Percentiles rank a stretch among this genome's conserved stretches.
These are phyloP conservation scores for Paramecium primaurelia DNA, from an alignment of 73 alveolate genomes.

Conservation along the genomic window DNA sequence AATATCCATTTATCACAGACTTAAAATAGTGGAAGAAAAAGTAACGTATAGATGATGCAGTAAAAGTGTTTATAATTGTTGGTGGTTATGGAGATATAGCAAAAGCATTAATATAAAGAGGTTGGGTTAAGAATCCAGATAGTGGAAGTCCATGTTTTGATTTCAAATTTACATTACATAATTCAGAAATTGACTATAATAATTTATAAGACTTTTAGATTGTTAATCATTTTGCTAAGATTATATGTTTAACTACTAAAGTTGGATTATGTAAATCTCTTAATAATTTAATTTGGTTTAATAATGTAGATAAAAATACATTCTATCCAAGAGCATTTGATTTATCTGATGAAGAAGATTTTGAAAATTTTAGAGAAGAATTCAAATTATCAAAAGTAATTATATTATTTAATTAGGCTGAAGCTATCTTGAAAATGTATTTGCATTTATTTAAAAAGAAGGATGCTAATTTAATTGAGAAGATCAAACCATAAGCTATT, in stretches of 20 bases:
- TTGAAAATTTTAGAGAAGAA: constrained; percentile 90
- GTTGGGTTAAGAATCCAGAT: constrained; percentile 95
- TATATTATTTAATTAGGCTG: constrained; percentile 67
- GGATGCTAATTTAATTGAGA: constrained; percentile 59
- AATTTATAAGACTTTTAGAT: constrained; percentile 78
- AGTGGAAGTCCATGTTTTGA: constrained; percentile 85
- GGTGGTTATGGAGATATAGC: constrained; percentile 90
- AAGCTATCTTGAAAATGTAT: constrained; percentile 66
- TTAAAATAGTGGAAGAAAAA: constrained; percentile 62
- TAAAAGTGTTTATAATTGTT: constrained; percentile 70
- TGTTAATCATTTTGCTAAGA: constrained; percentile 87
- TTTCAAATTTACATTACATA: constrained; percentile 81
- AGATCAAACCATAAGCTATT: constrained; percentile 66
- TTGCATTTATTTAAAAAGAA: constrained; percentile 32
- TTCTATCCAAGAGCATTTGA: constrained; percentile 97
- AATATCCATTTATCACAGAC: constrained; percentile 63
- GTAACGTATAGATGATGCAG: constrained; percentile 57
- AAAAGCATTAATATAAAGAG: constrained; percentile 83
- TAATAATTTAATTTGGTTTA: constrained; percentile 88
- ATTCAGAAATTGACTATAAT: constrained; percentile 84
- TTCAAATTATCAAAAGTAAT: constrained; percentile 89
- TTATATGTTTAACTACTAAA: constrained; percentile 89
- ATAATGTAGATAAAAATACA: constrained; percentile 90
- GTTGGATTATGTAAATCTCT: constrained; percentile 87
- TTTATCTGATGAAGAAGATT: constrained; percentile 83